Percentiles rank a stretch among this genome's conserved stretches.
These are phyloP conservation scores for Cystobasidium sp. DNA, from an alignment of 1,284 basidiomycete genomes.

Conservation along the genomic window DNA sequence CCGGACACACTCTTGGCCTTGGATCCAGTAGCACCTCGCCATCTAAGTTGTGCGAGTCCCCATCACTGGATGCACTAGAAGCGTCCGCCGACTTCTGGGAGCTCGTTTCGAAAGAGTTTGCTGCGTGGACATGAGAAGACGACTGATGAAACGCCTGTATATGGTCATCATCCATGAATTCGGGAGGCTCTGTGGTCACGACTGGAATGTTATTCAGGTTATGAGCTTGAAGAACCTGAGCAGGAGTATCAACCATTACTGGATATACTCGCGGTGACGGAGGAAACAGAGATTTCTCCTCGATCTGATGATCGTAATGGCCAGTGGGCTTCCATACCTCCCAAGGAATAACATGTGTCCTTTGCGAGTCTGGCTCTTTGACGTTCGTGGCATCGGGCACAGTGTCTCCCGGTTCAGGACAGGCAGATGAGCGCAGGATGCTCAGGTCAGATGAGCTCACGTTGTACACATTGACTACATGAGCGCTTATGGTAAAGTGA, in stretches of 20 bases:
- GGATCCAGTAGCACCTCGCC: background rate
- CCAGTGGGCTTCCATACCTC: background rate
- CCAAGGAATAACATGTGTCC: background rate
- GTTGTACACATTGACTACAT: slow-evolving; percentile 1
- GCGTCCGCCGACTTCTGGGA: background rate
- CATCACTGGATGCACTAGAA: background rate
- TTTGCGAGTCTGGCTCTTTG: background rate
- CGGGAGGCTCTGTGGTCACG: background rate
- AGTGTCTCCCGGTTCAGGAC: too few species aligned
- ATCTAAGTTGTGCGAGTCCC: background rate
- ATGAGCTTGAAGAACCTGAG: background rate
- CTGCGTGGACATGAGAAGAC: background rate
- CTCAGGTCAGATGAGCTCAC: background rate
- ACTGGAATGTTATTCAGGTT: background rate
- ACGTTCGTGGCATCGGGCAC: too few species aligned
- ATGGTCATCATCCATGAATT: slow-evolving; percentile 2
- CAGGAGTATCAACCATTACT: background rate
- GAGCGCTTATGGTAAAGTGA: background rate
- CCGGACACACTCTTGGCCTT: background rate
- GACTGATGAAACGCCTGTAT: background rate
- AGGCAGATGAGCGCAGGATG: background rate
- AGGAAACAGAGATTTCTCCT: slow-evolving; percentile 2
- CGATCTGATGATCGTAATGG: background rate
- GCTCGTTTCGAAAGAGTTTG: background rate
- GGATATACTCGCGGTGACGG: slow-evolving; percentile 22